Evolutionary conservation across 1,284 basidiomycete genomes (phyloP).

Genomic region (Leccinum proximum): DNA sequence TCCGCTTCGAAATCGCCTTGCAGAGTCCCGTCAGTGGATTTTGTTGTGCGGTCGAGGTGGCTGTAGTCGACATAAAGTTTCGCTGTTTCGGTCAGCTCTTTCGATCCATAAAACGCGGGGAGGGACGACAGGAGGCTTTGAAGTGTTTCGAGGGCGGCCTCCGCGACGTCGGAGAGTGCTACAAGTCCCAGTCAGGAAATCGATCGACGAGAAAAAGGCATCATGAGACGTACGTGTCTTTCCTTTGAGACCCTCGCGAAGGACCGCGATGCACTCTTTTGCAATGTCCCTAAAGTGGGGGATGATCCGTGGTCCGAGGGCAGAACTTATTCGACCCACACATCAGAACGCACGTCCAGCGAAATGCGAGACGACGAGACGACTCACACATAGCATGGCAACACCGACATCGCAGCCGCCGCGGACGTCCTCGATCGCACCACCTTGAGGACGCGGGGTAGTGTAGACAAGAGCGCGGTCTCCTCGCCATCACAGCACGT

Average conservation of each 20-base stretch:
- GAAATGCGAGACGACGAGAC: background rate
- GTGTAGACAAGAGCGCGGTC: constrained; percentile 47
- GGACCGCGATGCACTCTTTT: constrained; percentile 48
- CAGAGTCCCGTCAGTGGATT: constrained; percentile 37
- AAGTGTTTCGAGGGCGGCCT: constrained; percentile 48
- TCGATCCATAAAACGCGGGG: constrained; percentile 67
- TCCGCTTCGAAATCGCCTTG: constrained; percentile 65
- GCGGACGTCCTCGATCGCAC: constrained; percentile 38
- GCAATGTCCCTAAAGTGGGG: constrained; percentile 79
- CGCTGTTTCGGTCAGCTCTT: constrained; percentile 57
- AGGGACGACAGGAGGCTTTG: constrained; percentile 56
- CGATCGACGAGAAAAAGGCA: background rate
- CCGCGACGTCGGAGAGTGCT: constrained; percentile 25
- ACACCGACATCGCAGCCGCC: constrained; percentile 44
- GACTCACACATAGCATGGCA: constrained; percentile 61
- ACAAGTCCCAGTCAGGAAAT: constrained; percentile 1
- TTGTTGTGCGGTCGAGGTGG: constrained; percentile 25
- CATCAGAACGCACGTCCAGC: constrained; percentile 9
- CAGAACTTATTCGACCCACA: constrained; percentile 44
- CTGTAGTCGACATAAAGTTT: constrained; percentile 51
- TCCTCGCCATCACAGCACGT: constrained; percentile 70
- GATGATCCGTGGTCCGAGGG: constrained; percentile 85
- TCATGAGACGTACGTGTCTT: constrained; percentile 22
- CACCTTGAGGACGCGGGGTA: constrained; percentile 56
- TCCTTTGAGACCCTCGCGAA: constrained; percentile 41